Conservation (phyloP, 345 rosid species). For the Carallia pectinifolia region DNA sequence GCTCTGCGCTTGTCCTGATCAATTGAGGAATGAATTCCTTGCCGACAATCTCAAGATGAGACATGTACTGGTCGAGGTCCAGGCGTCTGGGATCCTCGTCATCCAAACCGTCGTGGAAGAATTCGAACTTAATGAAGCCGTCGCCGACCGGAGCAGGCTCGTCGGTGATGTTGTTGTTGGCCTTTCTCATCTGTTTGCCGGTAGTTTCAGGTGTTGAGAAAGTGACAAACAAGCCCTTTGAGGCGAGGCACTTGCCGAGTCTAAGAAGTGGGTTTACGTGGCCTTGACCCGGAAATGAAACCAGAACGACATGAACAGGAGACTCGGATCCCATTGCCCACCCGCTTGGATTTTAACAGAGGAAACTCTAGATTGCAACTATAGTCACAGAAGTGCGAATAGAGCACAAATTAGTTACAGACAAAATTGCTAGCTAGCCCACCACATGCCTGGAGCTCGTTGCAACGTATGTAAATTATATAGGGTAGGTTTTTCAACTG, state of each 20-base stretch:
- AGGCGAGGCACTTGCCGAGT: constrained; percentile 76
- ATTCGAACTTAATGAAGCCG: constrained; percentile 66
- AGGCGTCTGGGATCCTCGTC: constrained; percentile 51
- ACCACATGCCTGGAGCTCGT: no score
- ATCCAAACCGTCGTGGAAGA: constrained; percentile 57
- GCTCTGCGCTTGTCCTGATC: constrained; percentile 42
- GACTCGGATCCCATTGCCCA: constrained; percentile 42
- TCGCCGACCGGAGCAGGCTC: constrained; percentile 54
- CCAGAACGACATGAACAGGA: constrained; percentile 59
- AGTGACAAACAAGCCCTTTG: constrained; percentile 72
- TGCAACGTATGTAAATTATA: no score
- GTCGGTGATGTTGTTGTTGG: constrained; percentile 41
- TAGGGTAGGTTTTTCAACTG: no score
- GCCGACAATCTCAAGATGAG: constrained; percentile 53
- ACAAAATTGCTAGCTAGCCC: no score
- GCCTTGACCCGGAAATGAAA: constrained; percentile 84
- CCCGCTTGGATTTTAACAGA: no score
- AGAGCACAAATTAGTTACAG: no score
- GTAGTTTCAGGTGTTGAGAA: constrained; percentile 48
- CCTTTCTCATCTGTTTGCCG: constrained; percentile 53
- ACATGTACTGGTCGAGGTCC: constrained; percentile 35
- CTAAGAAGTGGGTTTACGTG: constrained; percentile 80
- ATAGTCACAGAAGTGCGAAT: no score
- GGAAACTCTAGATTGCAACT: no score
- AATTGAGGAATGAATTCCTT: constrained; percentile 44